A percentile compares a stretch with the other conserved stretches of the same genome.
These are phyloP conservation scores for Fusarium beomiforme DNA, from an alignment of 2,329 filamentous ascomycete genomes.

Conservation along the genomic window DNA sequence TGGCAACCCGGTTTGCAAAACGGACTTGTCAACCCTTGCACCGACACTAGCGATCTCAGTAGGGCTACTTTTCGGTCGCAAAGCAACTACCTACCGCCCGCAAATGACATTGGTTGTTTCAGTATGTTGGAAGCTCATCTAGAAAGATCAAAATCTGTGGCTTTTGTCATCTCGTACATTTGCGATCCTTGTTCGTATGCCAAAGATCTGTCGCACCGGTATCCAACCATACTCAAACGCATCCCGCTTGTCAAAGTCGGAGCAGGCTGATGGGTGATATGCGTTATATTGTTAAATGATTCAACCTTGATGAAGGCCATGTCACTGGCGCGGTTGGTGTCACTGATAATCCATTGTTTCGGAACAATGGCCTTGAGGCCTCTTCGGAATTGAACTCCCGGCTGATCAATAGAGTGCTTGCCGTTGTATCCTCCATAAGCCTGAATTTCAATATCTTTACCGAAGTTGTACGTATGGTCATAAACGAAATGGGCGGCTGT, in stretches of 20 bases:
- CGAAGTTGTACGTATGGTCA: not conserved
- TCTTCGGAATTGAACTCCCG: not conserved
- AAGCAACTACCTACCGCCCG: not conserved
- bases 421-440: not conserved
- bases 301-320: not conserved
- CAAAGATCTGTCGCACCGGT: not conserved
- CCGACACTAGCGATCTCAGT: not conserved
- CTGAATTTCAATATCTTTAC: not conserved
- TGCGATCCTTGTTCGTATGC: not conserved
- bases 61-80: fast-evolving
- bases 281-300: not conserved
- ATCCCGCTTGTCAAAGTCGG: fast-evolving
- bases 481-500: not conserved
- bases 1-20: not conserved
- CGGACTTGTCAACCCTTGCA: not conserved
- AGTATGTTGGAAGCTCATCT: not conserved
- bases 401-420: not conserved
- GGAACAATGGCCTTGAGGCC: not conserved
- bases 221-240: not conserved
- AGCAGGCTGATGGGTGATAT: not conserved
- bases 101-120: not conserved
- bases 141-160: not conserved
- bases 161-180: not conserved
- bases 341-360: not conserved
- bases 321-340: not conserved